Evolutionary conservation across 192 early-diverging fungal genomes (phyloP).

Genomic region (Haplosporangium gracile): DNA sequence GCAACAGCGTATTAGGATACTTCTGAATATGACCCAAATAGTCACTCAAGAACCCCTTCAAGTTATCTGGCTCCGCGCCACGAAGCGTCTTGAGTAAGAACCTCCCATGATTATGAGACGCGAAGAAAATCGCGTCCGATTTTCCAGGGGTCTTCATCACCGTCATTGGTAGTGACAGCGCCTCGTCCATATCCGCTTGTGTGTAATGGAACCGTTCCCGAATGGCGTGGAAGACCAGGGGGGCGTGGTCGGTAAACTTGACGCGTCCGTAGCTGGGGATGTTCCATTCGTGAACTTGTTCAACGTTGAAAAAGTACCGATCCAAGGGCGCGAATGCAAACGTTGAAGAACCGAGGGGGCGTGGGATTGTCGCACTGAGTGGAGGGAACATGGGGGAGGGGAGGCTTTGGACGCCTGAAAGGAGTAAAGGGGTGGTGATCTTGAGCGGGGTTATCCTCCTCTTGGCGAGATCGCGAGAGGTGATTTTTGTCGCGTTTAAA

Average conservation of each 20-base stretch:
- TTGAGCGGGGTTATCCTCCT: conserved; percentile 25
- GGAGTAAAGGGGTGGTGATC: conserved; percentile 34
- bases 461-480: background rate
- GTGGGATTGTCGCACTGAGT: conserved; percentile 38
- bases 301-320: conserved; percentile 32
- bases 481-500: background rate
- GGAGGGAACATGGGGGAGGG: conserved; percentile 46
- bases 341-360: background rate
- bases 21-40: conserved; percentile 48
- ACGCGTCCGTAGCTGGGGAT: conserved; percentile 49
- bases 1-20: conserved; percentile 45
- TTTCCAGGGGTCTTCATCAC: conserved; percentile 50
- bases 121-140: conserved; percentile 51
- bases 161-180: conserved; percentile 44
- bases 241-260: conserved; percentile 46
- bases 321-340: conserved; percentile 11
- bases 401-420: conserved; percentile 16
- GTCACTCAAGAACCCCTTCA: conserved; percentile 41
- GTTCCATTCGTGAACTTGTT: conserved; percentile 55
- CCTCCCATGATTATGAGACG: conserved; percentile 49
- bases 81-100: conserved; percentile 52
- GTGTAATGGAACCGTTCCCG: conserved; percentile 48
- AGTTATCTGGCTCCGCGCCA: conserved; percentile 37
- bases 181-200: conserved; percentile 45
- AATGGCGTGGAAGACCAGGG: conserved; percentile 43